phyloP scores from a whole-genome alignment of 1,284 basidiomycete genomes.

The Wolfiporia cocos region DNA sequence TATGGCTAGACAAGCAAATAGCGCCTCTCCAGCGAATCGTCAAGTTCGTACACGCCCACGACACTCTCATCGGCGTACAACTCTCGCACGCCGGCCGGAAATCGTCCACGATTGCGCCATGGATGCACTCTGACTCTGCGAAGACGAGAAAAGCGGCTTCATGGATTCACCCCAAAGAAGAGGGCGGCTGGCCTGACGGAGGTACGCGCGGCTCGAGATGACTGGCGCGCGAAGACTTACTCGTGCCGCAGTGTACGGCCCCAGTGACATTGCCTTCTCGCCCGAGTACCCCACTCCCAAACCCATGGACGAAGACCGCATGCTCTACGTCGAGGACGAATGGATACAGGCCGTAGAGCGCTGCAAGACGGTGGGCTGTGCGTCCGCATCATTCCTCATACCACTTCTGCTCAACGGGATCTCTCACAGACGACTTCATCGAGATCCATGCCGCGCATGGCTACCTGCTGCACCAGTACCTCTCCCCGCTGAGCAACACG shows the following conservation, averaged over 20 bases:
- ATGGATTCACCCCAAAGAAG: slow-evolving; percentile 35
- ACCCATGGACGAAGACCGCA: slow-evolving; percentile 46
- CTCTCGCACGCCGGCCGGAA: slow-evolving; percentile 80
- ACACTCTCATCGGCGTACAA: slow-evolving; percentile 72
- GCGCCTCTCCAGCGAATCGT: slow-evolving; percentile 63
- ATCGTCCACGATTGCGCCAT: slow-evolving; percentile 52
- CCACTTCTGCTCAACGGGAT: slow-evolving; percentile 1
- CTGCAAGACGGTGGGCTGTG: slow-evolving; percentile 58
- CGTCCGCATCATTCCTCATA: slow-evolving; percentile 17
- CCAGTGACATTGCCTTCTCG: slow-evolving; percentile 48
- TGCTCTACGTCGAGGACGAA: slow-evolving; percentile 57
- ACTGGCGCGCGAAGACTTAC: neutral
- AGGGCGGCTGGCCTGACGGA: slow-evolving; percentile 69
- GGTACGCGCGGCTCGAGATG: slow-evolving; percentile 16
- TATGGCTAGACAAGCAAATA: slow-evolving; percentile 78
- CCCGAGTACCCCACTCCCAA: slow-evolving; percentile 43
- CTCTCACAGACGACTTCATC: slow-evolving; percentile 67
- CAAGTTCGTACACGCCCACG: slow-evolving; percentile 70
- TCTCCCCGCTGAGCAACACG: slow-evolving; percentile 67
- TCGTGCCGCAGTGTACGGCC: slow-evolving; percentile 31
- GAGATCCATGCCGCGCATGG: slow-evolving; percentile 75
- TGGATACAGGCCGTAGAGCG: slow-evolving; percentile 62
- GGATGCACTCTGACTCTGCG: slow-evolving; percentile 36
- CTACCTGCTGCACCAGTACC: slow-evolving; percentile 58
- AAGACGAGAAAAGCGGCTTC: slow-evolving; percentile 17